Percentiles rank a stretch among this genome's conserved stretches.
Conservation (phyloP, 2,329 filamentous ascomycete genomes). For the Ilyonectria sp. region DNA sequence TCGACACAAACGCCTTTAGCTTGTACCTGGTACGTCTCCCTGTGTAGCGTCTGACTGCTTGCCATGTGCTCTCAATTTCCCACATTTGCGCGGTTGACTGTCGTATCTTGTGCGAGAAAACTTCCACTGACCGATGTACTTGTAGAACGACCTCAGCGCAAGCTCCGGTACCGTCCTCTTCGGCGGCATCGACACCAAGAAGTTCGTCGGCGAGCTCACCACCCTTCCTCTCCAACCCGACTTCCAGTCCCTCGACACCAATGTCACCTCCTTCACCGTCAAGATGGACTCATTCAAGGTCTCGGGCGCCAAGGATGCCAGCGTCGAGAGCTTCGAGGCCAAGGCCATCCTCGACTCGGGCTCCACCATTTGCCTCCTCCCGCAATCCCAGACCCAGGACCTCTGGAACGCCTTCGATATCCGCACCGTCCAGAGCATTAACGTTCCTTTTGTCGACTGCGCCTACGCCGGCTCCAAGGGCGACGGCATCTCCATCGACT, state of each 20-base stretch:
- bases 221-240: constrained; percentile 62
- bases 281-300: constrained; percentile 57
- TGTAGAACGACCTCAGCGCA: constrained; percentile 72
- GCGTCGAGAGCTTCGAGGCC: constrained; percentile 57
- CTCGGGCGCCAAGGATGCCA: constrained; percentile 51
- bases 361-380: constrained; percentile 79
- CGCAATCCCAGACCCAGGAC: constrained; percentile 68
- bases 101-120: neutral
- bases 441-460: constrained; percentile 69
- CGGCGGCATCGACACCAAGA: constrained; percentile 84
- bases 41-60: neutral
- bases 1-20: constrained; percentile 77
- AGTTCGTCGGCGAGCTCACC: constrained; percentile 72
- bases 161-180: constrained; percentile 82
- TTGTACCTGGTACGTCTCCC: constrained; percentile 68
- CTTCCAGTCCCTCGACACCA: constrained; percentile 58
- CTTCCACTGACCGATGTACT: constrained; percentile 23
- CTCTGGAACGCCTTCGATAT: constrained; percentile 69
- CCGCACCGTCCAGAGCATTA: constrained; percentile 56
- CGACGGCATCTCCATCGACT: constrained; percentile 64
- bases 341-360: constrained; percentile 82
- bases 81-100: neutral
- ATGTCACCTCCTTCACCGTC: constrained; percentile 58
- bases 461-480: constrained; percentile 60
- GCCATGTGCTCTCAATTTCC: neutral